phyloP scores from a whole-genome alignment of 140 eudicot genomes.

The Stevia rebaudiana region DNA sequence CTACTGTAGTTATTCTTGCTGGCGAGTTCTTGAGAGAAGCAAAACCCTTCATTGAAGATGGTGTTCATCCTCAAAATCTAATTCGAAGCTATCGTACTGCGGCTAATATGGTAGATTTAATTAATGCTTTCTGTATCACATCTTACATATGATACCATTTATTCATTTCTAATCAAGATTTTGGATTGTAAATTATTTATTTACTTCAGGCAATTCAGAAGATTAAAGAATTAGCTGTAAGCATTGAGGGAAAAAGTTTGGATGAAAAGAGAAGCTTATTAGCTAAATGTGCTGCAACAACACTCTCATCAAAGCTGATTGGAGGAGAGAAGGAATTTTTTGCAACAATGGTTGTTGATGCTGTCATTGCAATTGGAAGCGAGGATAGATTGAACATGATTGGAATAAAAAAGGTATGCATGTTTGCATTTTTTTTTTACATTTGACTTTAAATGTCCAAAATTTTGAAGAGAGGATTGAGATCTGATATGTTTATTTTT shows the following conservation, averaged over 20 bases:
- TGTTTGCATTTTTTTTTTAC: conserved; percentile 17
- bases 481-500: neutral
- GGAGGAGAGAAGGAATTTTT: conserved; percentile 99
- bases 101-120: conserved; percentile 45
- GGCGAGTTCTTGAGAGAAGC: conserved; percentile 98
- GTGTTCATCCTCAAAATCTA: conserved; percentile 96
- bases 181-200: neutral
- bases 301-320: conserved; percentile 91
- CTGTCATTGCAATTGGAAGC: conserved; percentile 84
- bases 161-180: neutral
- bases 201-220: conserved; percentile 65
- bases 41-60: conserved; percentile 94
- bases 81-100: conserved; percentile 77
- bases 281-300: conserved; percentile 98
- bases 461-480: neutral
- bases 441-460: neutral
- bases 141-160: neutral
- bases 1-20: conserved; percentile 93
- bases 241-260: conserved; percentile 95
- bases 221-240: conserved; percentile 78
- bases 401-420: conserved; percentile 85
- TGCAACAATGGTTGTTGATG: conserved; percentile 95
- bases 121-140: neutral
- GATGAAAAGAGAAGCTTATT: conserved; percentile 85
- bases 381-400: conserved; percentile 95